Percentiles rank a stretch among this genome's conserved stretches.
These are phyloP conservation scores for Turnera subulata DNA, from an alignment of 345 rosid species.

Conservation along the genomic window DNA sequence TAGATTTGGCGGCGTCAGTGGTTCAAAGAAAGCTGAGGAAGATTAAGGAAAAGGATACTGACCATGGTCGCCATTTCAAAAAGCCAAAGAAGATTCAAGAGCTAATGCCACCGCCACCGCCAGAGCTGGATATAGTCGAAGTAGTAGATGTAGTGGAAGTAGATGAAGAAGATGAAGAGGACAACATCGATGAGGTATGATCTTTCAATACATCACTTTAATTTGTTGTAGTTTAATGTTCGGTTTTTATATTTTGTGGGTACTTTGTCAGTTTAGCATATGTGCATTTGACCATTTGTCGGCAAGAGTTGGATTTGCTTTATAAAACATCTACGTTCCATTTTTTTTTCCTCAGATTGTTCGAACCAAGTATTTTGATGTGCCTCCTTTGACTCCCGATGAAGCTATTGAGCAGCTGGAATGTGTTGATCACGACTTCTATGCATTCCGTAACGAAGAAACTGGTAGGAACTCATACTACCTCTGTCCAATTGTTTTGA, in stretches of 20 bases:
- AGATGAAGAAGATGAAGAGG: slow-evolving; percentile 38
- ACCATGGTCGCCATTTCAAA: slow-evolving; percentile 91
- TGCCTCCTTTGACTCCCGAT: slow-evolving; percentile 77
- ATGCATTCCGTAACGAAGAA: slow-evolving; percentile 82
- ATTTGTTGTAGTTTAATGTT: too few relatives aligned
- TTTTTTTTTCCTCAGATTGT: slow-evolving; percentile 45
- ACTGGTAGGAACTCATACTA: slow-evolving; percentile 48
- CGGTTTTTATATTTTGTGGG: too few relatives aligned
- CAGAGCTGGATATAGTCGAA: too few relatives aligned
- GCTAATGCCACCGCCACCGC: slow-evolving; percentile 34
- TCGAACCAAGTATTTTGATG: slow-evolving; percentile 81
- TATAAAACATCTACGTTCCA: too few relatives aligned
- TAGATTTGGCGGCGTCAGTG: slow-evolving; percentile 76
- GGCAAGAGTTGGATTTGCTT: too few relatives aligned
- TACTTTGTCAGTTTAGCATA: too few relatives aligned
- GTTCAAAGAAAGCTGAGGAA: slow-evolving; percentile 83
- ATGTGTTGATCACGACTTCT: slow-evolving; percentile 77
- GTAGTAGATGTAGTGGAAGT: slow-evolving; percentile 29
- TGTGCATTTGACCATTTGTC: too few relatives aligned
- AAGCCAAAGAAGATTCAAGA: slow-evolving; percentile 67
- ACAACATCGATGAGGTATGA: slow-evolving; percentile 32
- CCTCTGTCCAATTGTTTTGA: neutral
- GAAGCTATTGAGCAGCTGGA: slow-evolving; percentile 94
- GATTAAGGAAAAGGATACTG: slow-evolving; percentile 94
- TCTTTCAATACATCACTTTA: too few relatives aligned